phyloP scores from a whole-genome alignment of 108 stramenopile species.

The Asterionellopsis glacialis region DNA sequence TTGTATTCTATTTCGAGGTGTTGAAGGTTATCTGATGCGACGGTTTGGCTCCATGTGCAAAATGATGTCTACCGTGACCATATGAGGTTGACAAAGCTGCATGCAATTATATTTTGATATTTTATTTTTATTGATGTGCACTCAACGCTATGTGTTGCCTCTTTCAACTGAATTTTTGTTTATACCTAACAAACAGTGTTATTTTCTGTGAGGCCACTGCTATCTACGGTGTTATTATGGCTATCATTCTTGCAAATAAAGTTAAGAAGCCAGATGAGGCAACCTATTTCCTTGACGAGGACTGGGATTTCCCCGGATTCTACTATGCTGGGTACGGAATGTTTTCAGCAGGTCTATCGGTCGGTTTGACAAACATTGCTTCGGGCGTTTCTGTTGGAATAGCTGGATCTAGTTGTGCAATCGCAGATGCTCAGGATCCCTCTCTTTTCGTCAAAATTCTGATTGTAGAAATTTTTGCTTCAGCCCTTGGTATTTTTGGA shows the following conservation, averaged over 20 bases:
- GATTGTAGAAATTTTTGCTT: conserved; percentile 99
- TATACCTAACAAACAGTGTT: too few species aligned
- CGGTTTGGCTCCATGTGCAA: too few species aligned
- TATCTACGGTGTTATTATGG: conserved; percentile 99
- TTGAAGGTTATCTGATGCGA: too few species aligned
- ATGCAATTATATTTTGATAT: neutral
- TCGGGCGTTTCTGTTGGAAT: conserved; percentile 96
- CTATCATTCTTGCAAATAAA: conserved; percentile 96
- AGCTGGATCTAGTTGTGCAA: conserved; percentile 94
- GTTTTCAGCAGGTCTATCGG: conserved; percentile 93
- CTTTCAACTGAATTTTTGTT: neutral
- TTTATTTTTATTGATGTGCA: neutral
- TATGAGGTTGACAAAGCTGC: too few species aligned
- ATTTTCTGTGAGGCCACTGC: conserved; percentile 99
- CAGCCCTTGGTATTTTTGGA: conserved; percentile 98
- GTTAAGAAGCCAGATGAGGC: conserved; percentile 83
- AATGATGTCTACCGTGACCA: too few species aligned
- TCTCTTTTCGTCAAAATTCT: conserved; percentile 99
- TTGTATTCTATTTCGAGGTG: too few species aligned
- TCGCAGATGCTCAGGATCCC: conserved; percentile 97
- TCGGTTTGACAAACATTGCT: conserved; percentile 98
- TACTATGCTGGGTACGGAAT: conserved; percentile 98
- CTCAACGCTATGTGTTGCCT: neutral
- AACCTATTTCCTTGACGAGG: conserved; percentile 48
- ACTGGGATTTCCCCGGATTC: conserved; percentile 81